Evolutionary conservation across 1,284 basidiomycete species (phyloP), one percentile per base, ranked within the genome.

Genomic region (Apiotrichum gamsii): DNA sequence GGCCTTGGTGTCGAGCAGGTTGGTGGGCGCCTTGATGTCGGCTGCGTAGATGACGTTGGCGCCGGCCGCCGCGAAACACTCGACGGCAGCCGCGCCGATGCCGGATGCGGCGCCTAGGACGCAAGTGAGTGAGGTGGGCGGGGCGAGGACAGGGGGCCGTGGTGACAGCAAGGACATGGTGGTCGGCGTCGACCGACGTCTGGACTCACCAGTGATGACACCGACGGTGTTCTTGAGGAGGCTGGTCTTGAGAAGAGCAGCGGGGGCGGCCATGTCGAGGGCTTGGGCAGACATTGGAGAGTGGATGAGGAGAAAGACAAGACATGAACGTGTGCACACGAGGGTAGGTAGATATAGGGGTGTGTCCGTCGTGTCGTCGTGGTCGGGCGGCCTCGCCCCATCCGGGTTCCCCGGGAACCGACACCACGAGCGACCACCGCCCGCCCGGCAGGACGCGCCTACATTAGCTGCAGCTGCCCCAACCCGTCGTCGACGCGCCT

Each of bases 91-190:
- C 2, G 43, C 43, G n/a, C 51, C 51, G 21, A 52, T 52, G 8
- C 51, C 51, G 3, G 35, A 38, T 21, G 25, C 51, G 8, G 43
- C 51, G 31, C 51, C 51, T 52, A n/a, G n/a, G n/a, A n/a, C n/a
- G n/a, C n/a, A n/a, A n/a, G n/a, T n/a, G 25, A 28, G 20, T 5
- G 28, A 33, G 16, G 31, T 32, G 8, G 15, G 31, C 31, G 6
- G 31, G 6, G 31, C 5, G 31, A 11, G 25, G 8, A 28, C 6
- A 28, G 11, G 11, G 11, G 25, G 25, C 25, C n/a, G n/a, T n/a
- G n/a, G n/a, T n/a, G n/a, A n/a, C n/a, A n/a, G n/a, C 6, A 28
- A 28, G 25, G 25, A 28, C n/a, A n/a, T n/a, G n/a, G 24, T 3
- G 1, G 38, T 45, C 19, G 38, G 48, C 18, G 11, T 8, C 8